phyloP scores from a whole-genome alignment of 129 eudicot species.

The Flaveria trinervia region DNA sequence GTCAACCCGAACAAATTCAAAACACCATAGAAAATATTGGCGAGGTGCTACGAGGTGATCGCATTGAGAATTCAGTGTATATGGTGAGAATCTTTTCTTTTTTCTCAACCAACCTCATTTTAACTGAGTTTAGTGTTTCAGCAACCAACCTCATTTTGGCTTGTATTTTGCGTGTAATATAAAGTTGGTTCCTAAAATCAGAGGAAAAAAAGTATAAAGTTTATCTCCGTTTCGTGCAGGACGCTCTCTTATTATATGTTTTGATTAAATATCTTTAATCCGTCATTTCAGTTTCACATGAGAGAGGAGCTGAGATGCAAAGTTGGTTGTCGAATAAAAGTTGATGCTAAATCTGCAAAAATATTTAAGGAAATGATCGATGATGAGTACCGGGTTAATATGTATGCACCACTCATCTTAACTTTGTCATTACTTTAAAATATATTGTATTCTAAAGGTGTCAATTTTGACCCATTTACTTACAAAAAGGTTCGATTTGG shows the following conservation, averaged over 20 bases:
- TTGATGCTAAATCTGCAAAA: conserved; percentile 69
- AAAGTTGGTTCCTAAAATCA: not conserved
- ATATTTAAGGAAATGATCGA: conserved; percentile 78
- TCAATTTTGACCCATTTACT: not conserved
- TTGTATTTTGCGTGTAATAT: not conserved
- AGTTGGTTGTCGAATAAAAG: conserved; percentile 54
- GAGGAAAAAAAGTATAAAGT: not conserved
- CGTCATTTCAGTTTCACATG: conserved; percentile 62
- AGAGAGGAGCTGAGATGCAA: conserved; percentile 67
- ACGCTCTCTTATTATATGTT: not conserved
- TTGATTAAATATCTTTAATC: conserved; percentile 1
- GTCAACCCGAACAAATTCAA: conserved; percentile 60
- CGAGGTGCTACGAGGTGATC: conserved; percentile 84
- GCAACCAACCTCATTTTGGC: not conserved
- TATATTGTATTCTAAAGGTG: not conserved
- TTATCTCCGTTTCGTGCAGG: not conserved
- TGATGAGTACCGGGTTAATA: conserved; percentile 80
- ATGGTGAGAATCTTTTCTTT: conserved; percentile 43
- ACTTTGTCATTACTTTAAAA: conserved; percentile 13
- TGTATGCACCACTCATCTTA: conserved; percentile 42
- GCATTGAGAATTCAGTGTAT: conserved; percentile 75
- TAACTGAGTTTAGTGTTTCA: no score
- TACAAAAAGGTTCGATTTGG: not conserved
- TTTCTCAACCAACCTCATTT: not conserved
- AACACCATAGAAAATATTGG: conserved; percentile 75